Evolutionary conservation across 2,329 filamentous ascomycete genomes (phyloP), one percentile per base, ranked within the genome.

Genomic region (Zymoseptoria pseudotritici): DNA sequence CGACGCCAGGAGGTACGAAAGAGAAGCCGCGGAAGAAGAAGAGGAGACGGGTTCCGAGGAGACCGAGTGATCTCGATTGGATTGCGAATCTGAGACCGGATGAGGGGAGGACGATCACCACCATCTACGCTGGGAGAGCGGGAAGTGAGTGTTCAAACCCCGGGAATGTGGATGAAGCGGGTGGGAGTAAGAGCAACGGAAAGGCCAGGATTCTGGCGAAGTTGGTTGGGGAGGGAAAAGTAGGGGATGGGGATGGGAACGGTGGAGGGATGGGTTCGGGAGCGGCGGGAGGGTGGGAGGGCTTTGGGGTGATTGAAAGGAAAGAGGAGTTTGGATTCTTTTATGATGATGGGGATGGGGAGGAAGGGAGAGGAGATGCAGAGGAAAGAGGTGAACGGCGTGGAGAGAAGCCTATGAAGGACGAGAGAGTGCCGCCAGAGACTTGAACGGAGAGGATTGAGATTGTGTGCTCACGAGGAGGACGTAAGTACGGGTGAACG

Each of bases 41-140:
- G 8, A 11, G 20, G 53, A 29, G 17, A 51, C 53, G 53, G 9
- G 54, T 29, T 3, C 50, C 13, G 5, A 50, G 55, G 2, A 55
- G 50, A 17, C 31, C 36, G n/a, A 56, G 56, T 49, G 57, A 58
- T 8, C 36, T 53, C n/a, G 61, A 61, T 31, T 59, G 53, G 55
- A 53, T 55, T 31, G 19, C 22, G 9, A 42, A 42, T 29, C n/a
- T 65, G 26, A 58, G 59, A 3, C 59, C 59, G 9, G 61, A 63
- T 22, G 58, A 61, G 17, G 54, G 46, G 20, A 58, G 61, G 36
- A 63, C 59, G 0, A 26, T 57, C 4, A 66, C 64, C 4, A 53
- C 60, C 3, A 59, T 66, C 20, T 50, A 53, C 11, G 46, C 60
- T 36, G 64, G 64, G 24, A 26, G 24, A 26, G 24, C 5, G 7